Conservation (phyloP, 345 rosid species). For the Populus simonii region DNA sequence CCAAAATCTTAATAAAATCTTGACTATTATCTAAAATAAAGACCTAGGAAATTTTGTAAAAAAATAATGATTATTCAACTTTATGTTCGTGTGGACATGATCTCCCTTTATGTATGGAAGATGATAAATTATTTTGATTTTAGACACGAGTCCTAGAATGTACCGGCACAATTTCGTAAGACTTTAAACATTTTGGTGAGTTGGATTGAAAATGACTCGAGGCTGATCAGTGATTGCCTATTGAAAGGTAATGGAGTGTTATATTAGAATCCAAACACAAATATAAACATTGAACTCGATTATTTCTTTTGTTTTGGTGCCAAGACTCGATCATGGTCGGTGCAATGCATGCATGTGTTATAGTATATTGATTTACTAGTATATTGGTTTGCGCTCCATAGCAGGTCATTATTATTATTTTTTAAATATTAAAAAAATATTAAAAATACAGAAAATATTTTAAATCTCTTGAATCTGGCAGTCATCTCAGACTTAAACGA, state of each 20-base stretch:
- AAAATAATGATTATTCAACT: not conserved
- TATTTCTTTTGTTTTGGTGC: not conserved
- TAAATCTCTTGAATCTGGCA: accelerated
- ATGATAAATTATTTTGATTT: not conserved
- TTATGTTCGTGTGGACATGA: not conserved
- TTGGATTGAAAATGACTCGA: not conserved
- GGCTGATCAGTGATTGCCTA: no score
- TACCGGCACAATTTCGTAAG: not conserved
- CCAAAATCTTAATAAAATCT: no score
- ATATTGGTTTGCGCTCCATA: no score
- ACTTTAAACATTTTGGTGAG: not conserved
- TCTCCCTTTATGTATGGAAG: not conserved
- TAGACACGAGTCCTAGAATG: not conserved
- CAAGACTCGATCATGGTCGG: not conserved
- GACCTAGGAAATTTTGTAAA: not conserved
- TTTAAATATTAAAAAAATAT: no score
- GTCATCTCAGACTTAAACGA: accelerated
- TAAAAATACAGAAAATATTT: no score
- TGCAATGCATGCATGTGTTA: no score
- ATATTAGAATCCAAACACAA: not conserved
- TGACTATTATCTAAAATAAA: no score
- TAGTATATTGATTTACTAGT: not conserved
- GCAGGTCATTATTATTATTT: no score
- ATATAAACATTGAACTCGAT: not conserved
- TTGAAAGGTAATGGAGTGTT: not conserved